Base-by-base conservation (phyloP, 2,329 filamentous ascomycete genomes). In the Calonectria naviculata region DNA sequence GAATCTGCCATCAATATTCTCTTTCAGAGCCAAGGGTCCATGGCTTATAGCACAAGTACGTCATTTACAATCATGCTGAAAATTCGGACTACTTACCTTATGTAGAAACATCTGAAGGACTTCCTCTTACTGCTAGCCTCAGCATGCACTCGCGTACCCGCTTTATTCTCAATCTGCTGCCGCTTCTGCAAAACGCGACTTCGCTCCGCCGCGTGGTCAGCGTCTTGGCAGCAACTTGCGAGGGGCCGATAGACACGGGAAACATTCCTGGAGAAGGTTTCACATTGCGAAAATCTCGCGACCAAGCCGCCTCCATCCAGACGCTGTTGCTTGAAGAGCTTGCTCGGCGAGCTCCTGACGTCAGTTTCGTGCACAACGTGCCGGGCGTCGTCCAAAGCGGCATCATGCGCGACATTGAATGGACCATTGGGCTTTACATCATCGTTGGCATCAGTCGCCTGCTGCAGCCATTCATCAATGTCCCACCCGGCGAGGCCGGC, bases 331-430 rank as follows among this genome's bases (percentile, higher is more conserved):
- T 61, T 6, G 56, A 38, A 15, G 15, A 61, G 26, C 26, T 38
- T 6, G 36, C 56, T 26, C 56, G 38, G 15, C 34, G 36, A 29
- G 36, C 56, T 2, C 56, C 56, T 2, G 26, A 13, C 36, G 56
- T 61, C 24, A 38, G 36, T 21, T 61, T 61, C 56, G 56, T 61
- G 5, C 56, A 61, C 56, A 61, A 61, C 5, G 17, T 42, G 26
- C 56, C 56, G 4, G 56, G 56, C 4, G 36, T 61, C 15, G 56
- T 61, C 24, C 42, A 61, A 38, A 61, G 56, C 36, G 56, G 56
- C 36, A 61, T 61, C 24, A 61, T 61, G 56, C 56, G 56, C 26
- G 56, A 61, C 36, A 61, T 61, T 10, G 56, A 61, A 38, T 41
- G 36, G 38, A 42, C 13, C 26, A 13, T 61, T 42, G 56, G 56